Evolutionary conservation across 192 early-diverging fungal species (phyloP), one percentile per base, ranked within the genome.

Genomic region (Gryganskiella cystojenkinii): DNA sequence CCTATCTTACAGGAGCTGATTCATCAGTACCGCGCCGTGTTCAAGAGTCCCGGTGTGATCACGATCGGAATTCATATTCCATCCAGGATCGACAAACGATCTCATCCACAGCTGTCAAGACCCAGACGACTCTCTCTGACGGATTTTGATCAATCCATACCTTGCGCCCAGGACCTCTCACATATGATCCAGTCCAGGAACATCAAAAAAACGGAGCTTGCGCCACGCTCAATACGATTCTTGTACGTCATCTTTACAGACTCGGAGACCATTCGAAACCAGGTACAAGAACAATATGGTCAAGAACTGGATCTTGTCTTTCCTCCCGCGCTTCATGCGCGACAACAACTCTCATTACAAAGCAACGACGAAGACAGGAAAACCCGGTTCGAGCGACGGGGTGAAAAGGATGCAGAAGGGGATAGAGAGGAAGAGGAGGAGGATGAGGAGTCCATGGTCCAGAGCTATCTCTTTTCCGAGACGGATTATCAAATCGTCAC

Each of bases 401-500:
- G 13, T 40, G 37, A 5, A 5, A 13, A 5, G 5, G 37, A 40
- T 40, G 37, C 5, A 40, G 7, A 40, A 40, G 13, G 37, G 13
- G 37, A 40, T 40, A 5, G 13, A 13, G 7, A 40, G 37, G 37
- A 40, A 5, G 37, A 30, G 15, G 14, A 20, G 25, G 10, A 44
- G 8, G 57, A 59, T 11, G 57, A 60, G 28, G 58, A 27, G 3
- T 45, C 27, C 11, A 46, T 3, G 0, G 4, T 60, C n/a, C 24
- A 42, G 37, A 60, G 58, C 15, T 45, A 45, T 13, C 58, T 60
- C 24, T 45, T 60, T 17, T 60, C 58, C 24, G 58, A 60, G 43
- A 60, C 58, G 19, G 58, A 60, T 40, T 60, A 60, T 34, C 58
- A 60, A 28, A 45, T 60, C 43, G 24, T 60, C 5, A 60, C 43